Base-by-base conservation (phyloP, 306 rosid species). In the Begonia masoniana region DNA sequence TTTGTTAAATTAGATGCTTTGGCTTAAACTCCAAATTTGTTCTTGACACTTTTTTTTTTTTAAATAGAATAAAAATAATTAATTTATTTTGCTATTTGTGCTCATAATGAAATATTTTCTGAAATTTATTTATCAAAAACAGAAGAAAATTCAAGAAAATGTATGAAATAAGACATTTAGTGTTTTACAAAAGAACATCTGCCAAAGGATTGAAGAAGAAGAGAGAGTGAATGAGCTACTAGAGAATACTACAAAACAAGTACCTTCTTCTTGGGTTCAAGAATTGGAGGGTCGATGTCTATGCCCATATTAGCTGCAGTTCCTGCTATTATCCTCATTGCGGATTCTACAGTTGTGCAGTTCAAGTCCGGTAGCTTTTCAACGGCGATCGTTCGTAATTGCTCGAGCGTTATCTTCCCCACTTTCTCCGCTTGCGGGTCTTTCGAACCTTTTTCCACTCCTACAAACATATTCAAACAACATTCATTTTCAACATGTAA, bases 231-330 rank as follows among this genome's bases (percentile, higher is more conserved):
- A 31, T 7, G 39, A 31, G 7, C 4, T 31, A 31, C 39, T 0
- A 31, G 39, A 31, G 39, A 31, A 0, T 31, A 7, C 7, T 31
- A 12, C 70, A 62, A 65, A 55, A 17, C 36, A 54, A 57, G 57
- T 71, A 64, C 67, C 86, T 86, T 91, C 78, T 73, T 57, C 57
- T 86, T 86, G 57, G 76, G 76, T 72, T 73, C 87, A 48, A 83
- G 94, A 62, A 91, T 66, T 23, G 99, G 99, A 66, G 99, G 96
- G 66, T 91, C 99, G 45, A 91, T 69, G 6, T 86, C 99, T 21
- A 91, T 91, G 70, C 99, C 99, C 99, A 91, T 86, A 72, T 91
- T 91, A 51, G 96, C 99, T 11, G 99, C 96, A 9, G 99, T 91
- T 43, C 99, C 99, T 9, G 96, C 96, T 68, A 91, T 91, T 50